Conservation (phyloP, 139 green algal genomes). For the Haematococcus lacustris region DNA sequence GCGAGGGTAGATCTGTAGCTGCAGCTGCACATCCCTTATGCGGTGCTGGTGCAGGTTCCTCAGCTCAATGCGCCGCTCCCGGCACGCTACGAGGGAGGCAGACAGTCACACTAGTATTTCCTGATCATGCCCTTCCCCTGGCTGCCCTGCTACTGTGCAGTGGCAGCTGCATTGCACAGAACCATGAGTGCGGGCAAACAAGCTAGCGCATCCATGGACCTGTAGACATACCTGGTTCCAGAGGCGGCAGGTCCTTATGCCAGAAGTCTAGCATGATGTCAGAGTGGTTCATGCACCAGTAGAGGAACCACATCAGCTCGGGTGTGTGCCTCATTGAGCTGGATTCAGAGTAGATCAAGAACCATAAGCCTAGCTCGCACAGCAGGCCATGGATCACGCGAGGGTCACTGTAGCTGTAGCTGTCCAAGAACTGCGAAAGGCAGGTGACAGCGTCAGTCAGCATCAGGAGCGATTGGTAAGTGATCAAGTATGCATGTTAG, state of each 20-base stretch:
- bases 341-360: constrained; percentile 62
- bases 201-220: too few relatives aligned
- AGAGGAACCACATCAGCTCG: constrained; percentile 78
- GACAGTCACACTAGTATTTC: too few relatives aligned
- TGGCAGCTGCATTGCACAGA: too few relatives aligned
- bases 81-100: too few relatives aligned
- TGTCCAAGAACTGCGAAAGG: too few relatives aligned
- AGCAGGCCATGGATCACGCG: constrained; percentile 30
- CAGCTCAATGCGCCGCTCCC: constrained; percentile 23
- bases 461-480: too few relatives aligned
- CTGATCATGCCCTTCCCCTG: too few relatives aligned
- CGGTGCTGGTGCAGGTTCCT: constrained; percentile 26
- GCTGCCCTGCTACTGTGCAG: too few relatives aligned
- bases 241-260: constrained; percentile 15
- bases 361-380: constrained; percentile 66
- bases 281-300: constrained; percentile 31
- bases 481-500: too few relatives aligned
- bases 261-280: constrained; percentile 25
- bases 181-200: too few relatives aligned
- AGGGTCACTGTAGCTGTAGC: constrained; percentile 13
- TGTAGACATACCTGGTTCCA: constrained; percentile 1
- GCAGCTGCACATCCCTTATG: constrained; percentile 21
- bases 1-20: constrained; percentile 26
- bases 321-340: constrained; percentile 54
- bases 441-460: too few relatives aligned